Evolutionary conservation across 106 monocot species (phyloP).

Genomic region (Allium sativum): DNA sequence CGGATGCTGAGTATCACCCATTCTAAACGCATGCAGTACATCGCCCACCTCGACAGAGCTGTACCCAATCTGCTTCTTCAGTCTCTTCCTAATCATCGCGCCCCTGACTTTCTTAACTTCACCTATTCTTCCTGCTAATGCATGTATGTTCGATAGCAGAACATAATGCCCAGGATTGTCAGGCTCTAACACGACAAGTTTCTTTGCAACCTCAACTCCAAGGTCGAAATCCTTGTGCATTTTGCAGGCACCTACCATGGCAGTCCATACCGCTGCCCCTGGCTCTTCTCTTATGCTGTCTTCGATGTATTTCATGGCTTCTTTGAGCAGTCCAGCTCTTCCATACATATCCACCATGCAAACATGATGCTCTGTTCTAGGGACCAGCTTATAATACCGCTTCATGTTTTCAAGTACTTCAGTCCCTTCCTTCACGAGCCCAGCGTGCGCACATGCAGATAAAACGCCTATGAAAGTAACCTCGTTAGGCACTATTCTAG

Average conservation of each 20-base stretch:
- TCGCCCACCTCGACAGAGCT: slow-evolving; percentile 39
- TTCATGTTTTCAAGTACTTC: slow-evolving; percentile 33
- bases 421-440: slow-evolving; percentile 30
- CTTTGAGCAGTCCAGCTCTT: slow-evolving; percentile 35
- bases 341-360: slow-evolving; percentile 60
- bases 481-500: slow-evolving; percentile 24
- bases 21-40: slow-evolving; percentile 30
- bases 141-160: slow-evolving; percentile 45
- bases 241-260: slow-evolving; percentile 49
- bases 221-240: slow-evolving; percentile 44
- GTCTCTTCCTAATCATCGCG: slow-evolving; percentile 26
- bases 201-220: slow-evolving; percentile 28
- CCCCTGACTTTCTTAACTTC: slow-evolving; percentile 32
- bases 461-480: slow-evolving; percentile 50
- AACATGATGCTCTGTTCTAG: slow-evolving; percentile 42
- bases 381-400: slow-evolving; percentile 25
- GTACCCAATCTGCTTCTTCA: slow-evolving; percentile 47
- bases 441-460: slow-evolving; percentile 51
- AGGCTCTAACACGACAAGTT: slow-evolving; percentile 30
- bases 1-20: slow-evolving; percentile 46
- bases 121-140: slow-evolving; percentile 33
- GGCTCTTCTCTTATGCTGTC: slow-evolving; percentile 23
- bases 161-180: slow-evolving; percentile 52
- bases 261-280: slow-evolving; percentile 43
- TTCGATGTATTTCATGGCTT: slow-evolving; percentile 27